These are phyloP conservation scores for Atalantia buxifolia DNA, from an alignment of 345 rosid genomes.

Conservation along the genomic window DNA sequence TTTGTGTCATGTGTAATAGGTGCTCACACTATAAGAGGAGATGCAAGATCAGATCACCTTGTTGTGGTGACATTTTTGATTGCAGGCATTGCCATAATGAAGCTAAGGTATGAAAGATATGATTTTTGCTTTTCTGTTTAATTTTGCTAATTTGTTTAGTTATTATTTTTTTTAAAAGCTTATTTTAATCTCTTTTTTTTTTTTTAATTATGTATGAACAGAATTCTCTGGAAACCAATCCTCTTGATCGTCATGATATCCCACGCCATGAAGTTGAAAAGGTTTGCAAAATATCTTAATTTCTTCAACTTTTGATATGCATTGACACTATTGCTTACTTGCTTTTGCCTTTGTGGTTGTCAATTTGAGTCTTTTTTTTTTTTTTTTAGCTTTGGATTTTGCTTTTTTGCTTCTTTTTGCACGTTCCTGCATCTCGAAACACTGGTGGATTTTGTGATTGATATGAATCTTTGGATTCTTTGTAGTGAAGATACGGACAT, in stretches of 20 bases:
- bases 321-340: not conserved
- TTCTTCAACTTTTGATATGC: not conserved
- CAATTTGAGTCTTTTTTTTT: not conserved
- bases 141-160: not conserved
- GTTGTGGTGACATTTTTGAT: conserved; percentile 73
- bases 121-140: not conserved
- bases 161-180: not conserved
- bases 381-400: not conserved
- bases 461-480: not conserved
- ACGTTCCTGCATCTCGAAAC: conserved; percentile 1
- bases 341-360: conserved; percentile 10
- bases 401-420: not conserved
- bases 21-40: conserved; percentile 82
- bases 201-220: conserved; percentile 14
- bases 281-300: conserved; percentile 30
- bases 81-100: conserved; percentile 97
- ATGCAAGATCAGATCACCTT: conserved; percentile 83
- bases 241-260: conserved; percentile 58
- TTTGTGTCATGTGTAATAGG: conserved; percentile 25
- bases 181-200: not conserved
- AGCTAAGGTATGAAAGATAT: conserved; percentile 48
- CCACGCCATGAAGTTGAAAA: conserved; percentile 74
- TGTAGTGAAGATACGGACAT: not conserved
- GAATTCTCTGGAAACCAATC: conserved; percentile 58
- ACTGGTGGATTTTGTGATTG: conserved; percentile 3